phyloP scores from a whole-genome alignment of 768 basidiomycete genomes.

The Austroboletus eburneus region DNA sequence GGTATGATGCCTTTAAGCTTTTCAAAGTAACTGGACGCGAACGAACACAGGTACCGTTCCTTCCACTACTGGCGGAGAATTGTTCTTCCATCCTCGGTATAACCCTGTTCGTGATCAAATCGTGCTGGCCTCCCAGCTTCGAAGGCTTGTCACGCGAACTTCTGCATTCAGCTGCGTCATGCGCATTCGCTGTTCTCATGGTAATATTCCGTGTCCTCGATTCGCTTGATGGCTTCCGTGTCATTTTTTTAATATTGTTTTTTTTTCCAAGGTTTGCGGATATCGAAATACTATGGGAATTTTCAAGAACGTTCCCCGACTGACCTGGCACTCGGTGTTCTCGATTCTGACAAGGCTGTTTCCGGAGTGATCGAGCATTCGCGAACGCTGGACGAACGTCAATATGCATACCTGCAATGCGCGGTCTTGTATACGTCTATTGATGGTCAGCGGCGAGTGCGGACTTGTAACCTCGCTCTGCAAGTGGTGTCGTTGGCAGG shows the following conservation, averaged over 20 bases:
- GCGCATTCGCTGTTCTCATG: conserved; percentile 80
- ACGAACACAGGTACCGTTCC: conserved; percentile 50
- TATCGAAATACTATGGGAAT: conserved; percentile 66
- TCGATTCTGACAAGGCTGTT: conserved; percentile 81
- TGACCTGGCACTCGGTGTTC: conserved; percentile 72
- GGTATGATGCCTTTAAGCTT: conserved; percentile 39
- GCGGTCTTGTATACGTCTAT: conserved; percentile 84
- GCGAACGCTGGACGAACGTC: conserved; percentile 60
- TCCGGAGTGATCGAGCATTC: conserved; percentile 73
- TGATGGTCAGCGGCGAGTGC: conserved; percentile 74
- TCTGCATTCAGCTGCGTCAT: conserved; percentile 79
- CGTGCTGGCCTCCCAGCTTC: conserved; percentile 71
- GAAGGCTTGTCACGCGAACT: conserved; percentile 60
- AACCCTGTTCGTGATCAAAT: conserved; percentile 60
- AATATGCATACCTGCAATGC: conserved; percentile 77
- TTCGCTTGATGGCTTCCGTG: conserved; percentile 1
- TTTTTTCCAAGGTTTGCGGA: conserved; percentile 49
- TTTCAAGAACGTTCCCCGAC: conserved; percentile 64
- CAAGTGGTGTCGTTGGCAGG: conserved; percentile 80
- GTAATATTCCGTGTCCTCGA: conserved; percentile 37
- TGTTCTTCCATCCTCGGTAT: conserved; percentile 93
- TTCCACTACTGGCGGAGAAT: conserved; percentile 79
- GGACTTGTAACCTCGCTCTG: conserved; percentile 82
- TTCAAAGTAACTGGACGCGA: conserved; percentile 5
- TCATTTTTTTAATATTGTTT: conserved; percentile 1